phyloP scores from a whole-genome alignment of 2,329 filamentous ascomycete genomes.

The Rhynchosporium agropyri region DNA sequence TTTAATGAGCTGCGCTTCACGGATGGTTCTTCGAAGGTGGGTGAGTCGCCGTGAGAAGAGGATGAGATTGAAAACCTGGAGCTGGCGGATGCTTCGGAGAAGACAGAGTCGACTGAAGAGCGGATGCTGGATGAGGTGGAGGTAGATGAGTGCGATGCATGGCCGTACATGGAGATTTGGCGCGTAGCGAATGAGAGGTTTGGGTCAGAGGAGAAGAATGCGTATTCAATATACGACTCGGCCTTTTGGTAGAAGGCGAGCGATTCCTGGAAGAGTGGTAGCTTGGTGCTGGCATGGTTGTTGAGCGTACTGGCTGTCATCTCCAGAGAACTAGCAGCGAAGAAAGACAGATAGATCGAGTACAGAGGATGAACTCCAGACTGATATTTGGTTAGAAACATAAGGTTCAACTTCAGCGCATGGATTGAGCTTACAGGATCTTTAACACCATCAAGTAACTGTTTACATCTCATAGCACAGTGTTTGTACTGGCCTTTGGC shows the following conservation, averaged over 20 bases:
- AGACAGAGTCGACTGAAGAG: slow-evolving; percentile 39
- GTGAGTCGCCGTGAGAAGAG: slow-evolving; percentile 27
- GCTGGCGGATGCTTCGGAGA: slow-evolving; percentile 33
- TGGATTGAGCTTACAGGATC: slow-evolving; percentile 36
- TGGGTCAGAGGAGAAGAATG: slow-evolving; percentile 30
- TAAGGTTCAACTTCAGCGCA: neutral
- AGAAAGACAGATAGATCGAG: slow-evolving; percentile 41
- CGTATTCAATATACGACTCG: slow-evolving; percentile 33
- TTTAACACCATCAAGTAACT: slow-evolving; percentile 37
- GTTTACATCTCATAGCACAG: slow-evolving; percentile 38
- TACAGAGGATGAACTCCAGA: slow-evolving; percentile 38
- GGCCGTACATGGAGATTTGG: slow-evolving; percentile 5
- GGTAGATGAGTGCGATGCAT: slow-evolving; percentile 27
- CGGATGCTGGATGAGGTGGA: slow-evolving; percentile 35
- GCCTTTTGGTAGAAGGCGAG: slow-evolving; percentile 37
- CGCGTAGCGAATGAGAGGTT: slow-evolving; percentile 14
- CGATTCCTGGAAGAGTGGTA: slow-evolving; percentile 39
- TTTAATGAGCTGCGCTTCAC: slow-evolving; percentile 20
- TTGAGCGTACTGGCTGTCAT: slow-evolving; percentile 36
- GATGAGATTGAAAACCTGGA: slow-evolving; percentile 27
- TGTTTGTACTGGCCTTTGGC: slow-evolving; percentile 38
- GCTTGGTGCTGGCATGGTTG: slow-evolving; percentile 33
- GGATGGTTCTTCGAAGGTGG: slow-evolving; percentile 12
- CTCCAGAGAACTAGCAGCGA: slow-evolving; percentile 39
- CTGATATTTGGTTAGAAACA: slow-evolving; percentile 19